Base-by-base conservation (phyloP, 805 yeast species). In the Yueomyces sp. region DNA sequence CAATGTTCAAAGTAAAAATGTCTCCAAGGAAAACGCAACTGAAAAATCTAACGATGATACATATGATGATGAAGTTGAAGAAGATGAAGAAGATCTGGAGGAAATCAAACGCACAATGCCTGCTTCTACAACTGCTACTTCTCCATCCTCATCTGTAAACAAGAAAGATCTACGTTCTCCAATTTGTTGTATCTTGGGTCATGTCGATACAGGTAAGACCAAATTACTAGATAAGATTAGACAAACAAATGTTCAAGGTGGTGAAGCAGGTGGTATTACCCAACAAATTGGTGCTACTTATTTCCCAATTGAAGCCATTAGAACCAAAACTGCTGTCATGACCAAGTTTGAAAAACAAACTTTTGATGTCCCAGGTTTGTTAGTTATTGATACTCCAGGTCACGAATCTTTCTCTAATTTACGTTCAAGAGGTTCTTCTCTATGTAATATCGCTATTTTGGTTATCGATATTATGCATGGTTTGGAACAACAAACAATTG, bases 281-380 rank as follows among this genome's bases (percentile, higher is more conserved):
- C 99, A 92, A 75, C 99, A 92, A 69, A 92, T 92, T 62, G 99
- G 99, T 77, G 99, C 99, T 45, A 92, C 99, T 27, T 92, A 92
- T 65, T 92, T 92, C 85, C 98, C 98, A 48, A 87, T 92, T 53
- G 94, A 83, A 31, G 87, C 96, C 38, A 85, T 92, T 57, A 80
- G 81, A 65, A 79, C 79, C 59, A 92, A 92, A 70, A 92, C 97
- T 29, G 82, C 78, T 40, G 94, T 83, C 42, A 90, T 92, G 96
- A 77, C 84, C 45, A 72, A 78, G 50, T 83, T 79, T 61, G 95
- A 85, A 63, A 83, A 84, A 59, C 79, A 80, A 61, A 72, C 82
- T 27, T 90, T 81, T 63, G 95, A 90, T 51, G 97, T 92, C 45
- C 99, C 99, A 45, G 99, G 99, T 69, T 70, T 92, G 60, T 75